Base-by-base conservation (phyloP, 495 filamentous ascomycete genomes). In the Oidiodendron maius region DNA sequence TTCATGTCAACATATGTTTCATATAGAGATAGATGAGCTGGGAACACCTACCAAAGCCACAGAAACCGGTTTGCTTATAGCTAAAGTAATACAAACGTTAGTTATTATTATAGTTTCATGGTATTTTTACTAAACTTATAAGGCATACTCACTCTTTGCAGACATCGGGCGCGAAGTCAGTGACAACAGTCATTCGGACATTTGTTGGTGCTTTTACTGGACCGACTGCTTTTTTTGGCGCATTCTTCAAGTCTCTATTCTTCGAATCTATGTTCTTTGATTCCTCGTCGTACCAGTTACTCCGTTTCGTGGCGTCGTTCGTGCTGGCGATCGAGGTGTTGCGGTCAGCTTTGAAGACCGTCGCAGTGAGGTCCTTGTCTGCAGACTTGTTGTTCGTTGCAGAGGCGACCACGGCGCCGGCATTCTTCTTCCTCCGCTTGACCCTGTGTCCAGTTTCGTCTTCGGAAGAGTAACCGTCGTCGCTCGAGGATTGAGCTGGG, bases 261-360 rank as follows among this genome's bases (percentile, higher is more conserved):
- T 83, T 88, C 58, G 83, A 78, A 49, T 94, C 85, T 59, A 88
- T 89, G 42, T 76, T 78, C 9, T 80, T 71, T 57, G 87, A 83
- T 56, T 81, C 83, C 43, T 91, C 85, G 51, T 90, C 89, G 66
- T 86, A 93, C 89, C 90, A 96, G 62, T 94, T 86, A n/a, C 77
- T 81, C 17, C 80, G 76, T 55, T 94, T 96, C 4, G 93, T 97
- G n/a, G 93, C 93, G 60, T 96, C 91, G 61, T 90, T 89, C 49
- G 75, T 78, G 48, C 72, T 68, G 22, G 81, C 73, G 35, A 94
- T 78, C 12, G 70, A 70, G 3, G 69, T 61, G 42, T 68, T 75
- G 20, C 76, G 71, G 54, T 82, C 77, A 40, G 81, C 81, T 35
- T 74, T 63, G 60, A 80, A 84, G 49, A 77, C 67, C 23, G 81